Percentiles rank a stretch among this genome's conserved stretches.
Evolutionary conservation across 306 rosid genomes (phyloP).

Genomic region (Luffa acutangula): DNA sequence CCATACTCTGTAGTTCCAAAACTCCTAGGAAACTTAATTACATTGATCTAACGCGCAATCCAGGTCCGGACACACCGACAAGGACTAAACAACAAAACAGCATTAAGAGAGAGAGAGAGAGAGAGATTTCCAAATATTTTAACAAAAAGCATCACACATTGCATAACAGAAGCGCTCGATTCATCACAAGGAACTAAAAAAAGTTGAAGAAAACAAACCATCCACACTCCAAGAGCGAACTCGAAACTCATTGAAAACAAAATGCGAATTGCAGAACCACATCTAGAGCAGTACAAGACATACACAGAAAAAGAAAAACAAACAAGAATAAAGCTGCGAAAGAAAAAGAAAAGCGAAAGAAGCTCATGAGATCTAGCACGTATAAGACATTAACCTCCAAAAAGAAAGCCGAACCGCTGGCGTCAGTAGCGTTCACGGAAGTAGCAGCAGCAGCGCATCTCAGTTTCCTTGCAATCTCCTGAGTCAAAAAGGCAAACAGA

Average conservation of each 20-base stretch:
- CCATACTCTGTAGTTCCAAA: not conserved
- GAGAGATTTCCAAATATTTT: not conserved
- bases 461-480: not conserved
- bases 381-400: not conserved
- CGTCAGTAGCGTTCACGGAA: not conserved
- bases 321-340: constrained; percentile 1
- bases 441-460: not conserved
- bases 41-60: not conserved
- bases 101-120: not conserved
- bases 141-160: not conserved
- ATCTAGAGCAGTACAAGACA: not conserved
- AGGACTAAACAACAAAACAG: not conserved
- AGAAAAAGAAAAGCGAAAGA: not conserved
- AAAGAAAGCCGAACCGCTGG: not conserved
- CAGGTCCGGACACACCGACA: not conserved
- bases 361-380: not conserved
- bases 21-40: not conserved
- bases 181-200: not conserved
- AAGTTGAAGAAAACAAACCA: not conserved
- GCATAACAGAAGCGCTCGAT: not conserved
- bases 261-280: not conserved
- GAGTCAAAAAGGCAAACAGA: not conserved
- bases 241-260: not conserved
- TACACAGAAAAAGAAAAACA: not conserved
- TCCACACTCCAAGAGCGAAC: not conserved